Evolutionary conservation across 2,329 filamentous ascomycete species (phyloP), one percentile per base, ranked within the genome.

Genomic region (Teratosphaeria epicoccoides): DNA sequence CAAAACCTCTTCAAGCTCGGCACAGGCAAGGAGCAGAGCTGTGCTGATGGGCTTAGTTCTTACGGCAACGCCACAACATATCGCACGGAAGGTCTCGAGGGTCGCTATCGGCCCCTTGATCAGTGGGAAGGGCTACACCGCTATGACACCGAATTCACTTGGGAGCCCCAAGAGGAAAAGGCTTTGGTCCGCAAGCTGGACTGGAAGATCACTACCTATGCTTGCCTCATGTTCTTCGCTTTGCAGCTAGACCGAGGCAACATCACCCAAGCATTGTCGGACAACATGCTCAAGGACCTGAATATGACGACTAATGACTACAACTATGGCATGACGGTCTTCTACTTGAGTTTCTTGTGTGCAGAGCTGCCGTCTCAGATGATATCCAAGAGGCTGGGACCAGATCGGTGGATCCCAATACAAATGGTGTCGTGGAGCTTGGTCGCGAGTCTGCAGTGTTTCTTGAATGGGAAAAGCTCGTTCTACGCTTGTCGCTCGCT

Each of bases 61-160:
- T 17, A 40, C 20, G 33, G 33, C 33, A 95, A 94, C 0, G 93
- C 91, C 43, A 98, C 78, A 58, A 98, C 94, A 66, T 94, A 87
- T 0, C 91, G 89, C 26, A 97, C 76, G 0, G 89, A 78, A 14
- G 83, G 77, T 33, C 93, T 83, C 14, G 88, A 88, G 71, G 98
- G 97, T 43, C 98, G 82, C 74, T 98, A 98, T 78, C 98, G 97
- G 56, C 93, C 93, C 71, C 93, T 7, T 3, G 33, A 40, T 17
- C 14, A 40, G 9, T 84, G 83, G 58, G 80, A 84, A 59, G 78
- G 79, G 2, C 66, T 71, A 6, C 80, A 83, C 63, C 72, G 79
- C 47, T 83, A 76, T 60, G 79, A 83, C 57, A 78, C 79, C 0
- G 62, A 70, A 1, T 79, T 76, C 44, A 68, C 73, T 43, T 84